A percentile compares a stretch with the other conserved stretches of the same genome.
phyloP scores from a whole-genome alignment of 306 rosid genomes.

The Begonia fuchsioides region DNA sequence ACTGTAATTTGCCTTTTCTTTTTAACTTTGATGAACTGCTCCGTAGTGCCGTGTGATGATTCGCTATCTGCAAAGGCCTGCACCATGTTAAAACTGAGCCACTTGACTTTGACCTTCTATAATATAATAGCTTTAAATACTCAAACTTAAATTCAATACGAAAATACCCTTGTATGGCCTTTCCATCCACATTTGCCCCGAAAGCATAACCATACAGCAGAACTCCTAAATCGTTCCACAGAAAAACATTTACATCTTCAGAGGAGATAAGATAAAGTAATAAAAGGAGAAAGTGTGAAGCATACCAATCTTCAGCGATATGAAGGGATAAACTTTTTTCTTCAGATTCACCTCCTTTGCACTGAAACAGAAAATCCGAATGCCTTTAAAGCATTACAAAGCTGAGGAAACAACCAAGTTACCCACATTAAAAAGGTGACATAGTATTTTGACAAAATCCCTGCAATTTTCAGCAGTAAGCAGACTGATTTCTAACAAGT shows the following conservation, averaged over 20 bases:
- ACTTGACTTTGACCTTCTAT: conserved; percentile 4
- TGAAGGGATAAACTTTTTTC: conserved; percentile 49
- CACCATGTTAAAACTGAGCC: conserved; percentile 12
- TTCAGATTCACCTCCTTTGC: conserved; percentile 58
- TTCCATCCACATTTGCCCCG: conserved; percentile 83
- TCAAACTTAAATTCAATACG: conserved; percentile 6
- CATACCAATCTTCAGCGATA: conserved; percentile 57
- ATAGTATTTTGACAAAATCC: no score
- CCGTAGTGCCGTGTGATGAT: conserved; percentile 12
- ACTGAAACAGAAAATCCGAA: conserved; percentile 26
- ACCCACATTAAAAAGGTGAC: background rate
- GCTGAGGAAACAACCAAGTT: background rate
- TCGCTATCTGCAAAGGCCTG: conserved; percentile 49
- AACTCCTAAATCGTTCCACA: conserved; percentile 24
- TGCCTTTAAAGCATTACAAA: conserved; percentile 6
- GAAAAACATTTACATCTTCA: conserved; percentile 2
- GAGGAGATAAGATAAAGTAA: background rate
- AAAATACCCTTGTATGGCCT: conserved; percentile 58
- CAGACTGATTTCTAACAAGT: no score
- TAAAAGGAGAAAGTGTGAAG: conserved; percentile 7
- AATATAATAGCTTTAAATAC: background rate
- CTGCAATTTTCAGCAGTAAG: no score
- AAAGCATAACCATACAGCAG: conserved; percentile 66
- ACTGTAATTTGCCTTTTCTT: conserved; percentile 42
- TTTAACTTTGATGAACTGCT: conserved; percentile 12